A percentile compares a stretch with the other conserved stretches of the same genome.
phyloP scores from a whole-genome alignment of 2,329 filamentous ascomycete species.

The Byssochlamys sp. region DNA sequence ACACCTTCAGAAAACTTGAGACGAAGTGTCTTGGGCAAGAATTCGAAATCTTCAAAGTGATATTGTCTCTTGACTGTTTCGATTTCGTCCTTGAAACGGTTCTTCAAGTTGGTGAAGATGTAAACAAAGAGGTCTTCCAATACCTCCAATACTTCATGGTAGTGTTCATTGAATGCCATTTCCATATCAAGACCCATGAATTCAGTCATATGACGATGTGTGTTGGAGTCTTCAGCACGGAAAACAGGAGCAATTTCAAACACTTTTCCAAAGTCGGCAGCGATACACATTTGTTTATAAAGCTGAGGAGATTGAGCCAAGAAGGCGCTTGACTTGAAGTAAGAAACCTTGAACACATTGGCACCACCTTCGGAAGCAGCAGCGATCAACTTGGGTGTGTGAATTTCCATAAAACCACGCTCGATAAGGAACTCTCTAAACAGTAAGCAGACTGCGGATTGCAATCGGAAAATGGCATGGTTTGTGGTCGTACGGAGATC shows the following conservation, averaged over 20 bases:
- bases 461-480: conserved; percentile 73
- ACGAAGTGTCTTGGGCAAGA: conserved; percentile 43
- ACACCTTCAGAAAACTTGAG: conserved; percentile 43
- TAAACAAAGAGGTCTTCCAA: conserved; percentile 41
- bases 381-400: conserved; percentile 81
- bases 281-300: conserved; percentile 61
- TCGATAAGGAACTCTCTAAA: conserved; percentile 71
- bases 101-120: conserved; percentile 38
- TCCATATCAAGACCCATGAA: conserved; percentile 45
- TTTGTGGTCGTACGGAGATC: conserved; percentile 86
- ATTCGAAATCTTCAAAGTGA: no score
- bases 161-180: conserved; percentile 41
- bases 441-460: conserved; percentile 58
- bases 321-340: conserved; percentile 74
- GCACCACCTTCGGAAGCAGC: conserved; percentile 87
- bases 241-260: conserved; percentile 59
- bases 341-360: conserved; percentile 81
- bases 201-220: conserved; percentile 56
- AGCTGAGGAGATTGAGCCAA: conserved; percentile 57
- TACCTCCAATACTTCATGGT: conserved; percentile 43
- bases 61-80: no score
- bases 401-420: conserved; percentile 69
- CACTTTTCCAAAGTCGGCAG: conserved; percentile 53
- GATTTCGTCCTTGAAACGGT: conserved; percentile 36
- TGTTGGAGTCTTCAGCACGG: conserved; percentile 60